phyloP scores from a whole-genome alignment of 768 basidiomycete species.

The Phylloporus sp. region DNA sequence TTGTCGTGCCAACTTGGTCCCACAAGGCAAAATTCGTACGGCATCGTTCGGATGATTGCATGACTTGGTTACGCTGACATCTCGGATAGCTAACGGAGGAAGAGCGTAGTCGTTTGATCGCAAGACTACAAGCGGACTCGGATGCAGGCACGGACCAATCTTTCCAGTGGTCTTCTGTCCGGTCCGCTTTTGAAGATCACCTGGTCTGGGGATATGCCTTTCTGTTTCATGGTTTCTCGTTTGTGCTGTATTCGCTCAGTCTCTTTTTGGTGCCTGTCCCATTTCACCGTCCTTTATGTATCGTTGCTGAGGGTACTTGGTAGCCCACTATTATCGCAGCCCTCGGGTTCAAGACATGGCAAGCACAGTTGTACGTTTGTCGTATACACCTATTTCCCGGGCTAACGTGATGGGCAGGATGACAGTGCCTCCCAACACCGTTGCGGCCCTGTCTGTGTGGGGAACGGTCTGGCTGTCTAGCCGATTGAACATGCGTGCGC shows the following conservation, averaged over 20 bases:
- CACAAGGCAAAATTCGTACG: conserved; percentile 52
- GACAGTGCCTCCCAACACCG: conserved; percentile 52
- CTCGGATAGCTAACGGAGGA: conserved; percentile 44
- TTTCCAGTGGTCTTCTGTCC: conserved; percentile 55
- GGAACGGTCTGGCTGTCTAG: conserved; percentile 49
- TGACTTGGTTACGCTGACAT: neutral
- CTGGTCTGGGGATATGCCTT: conserved; percentile 57
- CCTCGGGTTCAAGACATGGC: conserved; percentile 55
- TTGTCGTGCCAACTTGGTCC: conserved; percentile 56
- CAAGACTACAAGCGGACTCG: conserved; percentile 47
- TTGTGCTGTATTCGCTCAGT: conserved; percentile 53
- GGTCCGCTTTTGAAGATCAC: conserved; percentile 52
- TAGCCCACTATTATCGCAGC: conserved; percentile 57
- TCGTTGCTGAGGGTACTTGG: neutral
- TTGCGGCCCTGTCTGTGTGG: conserved; percentile 48
- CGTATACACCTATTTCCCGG: neutral
- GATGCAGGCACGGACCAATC: conserved; percentile 50
- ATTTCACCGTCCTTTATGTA: neutral
- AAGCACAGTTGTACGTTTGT: conserved; percentile 48
- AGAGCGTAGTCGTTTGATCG: conserved; percentile 47
- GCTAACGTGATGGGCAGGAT: conserved; percentile 32
- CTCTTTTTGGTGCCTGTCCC: conserved; percentile 44
- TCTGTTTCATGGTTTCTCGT: conserved; percentile 58
- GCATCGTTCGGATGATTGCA: neutral
- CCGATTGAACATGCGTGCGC: conserved; percentile 40